Evolutionary conservation across 2,329 filamentous ascomycete species (phyloP).

Genomic region (Diaporthe caulivora): DNA sequence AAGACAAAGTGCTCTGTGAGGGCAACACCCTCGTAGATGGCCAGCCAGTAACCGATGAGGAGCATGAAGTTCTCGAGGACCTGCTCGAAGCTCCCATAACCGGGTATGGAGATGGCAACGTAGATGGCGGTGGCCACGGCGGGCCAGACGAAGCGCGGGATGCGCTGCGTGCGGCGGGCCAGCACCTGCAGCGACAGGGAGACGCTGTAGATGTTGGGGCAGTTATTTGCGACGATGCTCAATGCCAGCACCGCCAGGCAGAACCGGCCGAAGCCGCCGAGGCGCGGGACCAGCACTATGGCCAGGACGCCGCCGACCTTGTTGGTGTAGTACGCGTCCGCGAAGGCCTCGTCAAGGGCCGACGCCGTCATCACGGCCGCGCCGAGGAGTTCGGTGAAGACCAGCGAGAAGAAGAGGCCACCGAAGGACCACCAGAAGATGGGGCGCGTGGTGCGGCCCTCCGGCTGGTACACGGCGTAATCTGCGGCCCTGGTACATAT

Average conservation of each 20-base stretch:
- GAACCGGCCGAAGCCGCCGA: constrained; percentile 79
- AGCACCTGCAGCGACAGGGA: constrained; percentile 76
- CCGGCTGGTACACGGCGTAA: constrained; percentile 84
- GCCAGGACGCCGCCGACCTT: constrained; percentile 76
- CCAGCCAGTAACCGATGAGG: constrained; percentile 78
- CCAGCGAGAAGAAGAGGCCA: constrained; percentile 77
- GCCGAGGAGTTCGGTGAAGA: constrained; percentile 81
- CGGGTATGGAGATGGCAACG: constrained; percentile 77
- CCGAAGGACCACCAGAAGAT: constrained; percentile 78
- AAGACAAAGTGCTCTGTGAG: constrained; percentile 78
- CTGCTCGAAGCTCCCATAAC: constrained; percentile 73
- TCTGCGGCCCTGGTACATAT: constrained; percentile 67
- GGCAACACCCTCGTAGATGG: constrained; percentile 77
- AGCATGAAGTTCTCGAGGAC: constrained; percentile 80
- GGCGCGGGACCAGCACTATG: constrained; percentile 71
- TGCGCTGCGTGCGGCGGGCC: constrained; percentile 65
- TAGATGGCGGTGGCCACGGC: constrained; percentile 72
- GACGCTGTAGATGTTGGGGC: constrained; percentile 79
- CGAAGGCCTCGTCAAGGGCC: constrained; percentile 64
- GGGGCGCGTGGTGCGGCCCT: constrained; percentile 67
- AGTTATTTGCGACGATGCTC: constrained; percentile 78
- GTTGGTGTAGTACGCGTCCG: constrained; percentile 51
- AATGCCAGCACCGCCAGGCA: constrained; percentile 76
- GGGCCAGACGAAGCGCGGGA: constrained; percentile 78
- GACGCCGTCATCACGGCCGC: constrained; percentile 78